Conservation (phyloP, 345 rosid genomes). For the Melaleuca quinquenervia region DNA sequence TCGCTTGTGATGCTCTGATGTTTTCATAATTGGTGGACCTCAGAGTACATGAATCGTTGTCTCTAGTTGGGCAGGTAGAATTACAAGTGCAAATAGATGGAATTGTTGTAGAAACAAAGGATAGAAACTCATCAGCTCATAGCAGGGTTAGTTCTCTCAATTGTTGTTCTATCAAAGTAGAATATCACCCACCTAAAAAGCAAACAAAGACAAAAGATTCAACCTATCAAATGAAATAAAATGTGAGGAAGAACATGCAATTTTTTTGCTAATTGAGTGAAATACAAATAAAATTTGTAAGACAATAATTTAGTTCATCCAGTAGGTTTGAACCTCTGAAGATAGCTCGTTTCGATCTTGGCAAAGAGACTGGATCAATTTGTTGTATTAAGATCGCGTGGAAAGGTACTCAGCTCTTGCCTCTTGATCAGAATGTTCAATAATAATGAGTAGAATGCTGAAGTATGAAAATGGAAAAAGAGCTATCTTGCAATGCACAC, state of each 20-base stretch:
- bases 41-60: background rate
- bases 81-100: background rate
- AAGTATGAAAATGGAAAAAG: background rate
- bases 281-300: background rate
- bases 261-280: background rate
- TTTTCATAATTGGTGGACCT: background rate
- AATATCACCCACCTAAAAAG: background rate
- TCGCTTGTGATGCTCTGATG: background rate
- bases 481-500: background rate
- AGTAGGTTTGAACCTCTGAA: background rate
- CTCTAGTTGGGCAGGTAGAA: background rate
- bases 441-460: background rate
- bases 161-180: background rate
- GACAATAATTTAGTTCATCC: background rate
- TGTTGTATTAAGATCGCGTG: background rate
- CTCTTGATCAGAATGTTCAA: background rate
- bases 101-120: background rate
- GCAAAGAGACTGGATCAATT: background rate
- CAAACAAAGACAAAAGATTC: background rate
- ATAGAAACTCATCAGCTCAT: background rate
- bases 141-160: background rate
- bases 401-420: background rate
- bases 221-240: background rate
- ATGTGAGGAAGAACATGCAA: background rate
- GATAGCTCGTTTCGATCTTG: background rate